Conservation (phyloP, 2,329 filamentous ascomycete species). For the Claviceps quebecensis region DNA sequence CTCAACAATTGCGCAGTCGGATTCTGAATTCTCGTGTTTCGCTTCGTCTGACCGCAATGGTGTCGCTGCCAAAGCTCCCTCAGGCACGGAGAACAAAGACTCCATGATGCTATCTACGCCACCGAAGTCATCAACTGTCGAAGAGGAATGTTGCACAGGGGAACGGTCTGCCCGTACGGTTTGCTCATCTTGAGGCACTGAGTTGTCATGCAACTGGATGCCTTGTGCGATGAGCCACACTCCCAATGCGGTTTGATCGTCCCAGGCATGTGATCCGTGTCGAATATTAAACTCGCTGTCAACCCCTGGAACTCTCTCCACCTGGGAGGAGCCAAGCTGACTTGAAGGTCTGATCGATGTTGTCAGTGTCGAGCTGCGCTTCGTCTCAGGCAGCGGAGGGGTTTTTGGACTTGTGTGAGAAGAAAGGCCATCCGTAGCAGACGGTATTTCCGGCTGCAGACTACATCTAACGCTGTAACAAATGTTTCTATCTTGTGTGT, state of each 20-base stretch:
- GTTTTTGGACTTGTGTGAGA: background rate
- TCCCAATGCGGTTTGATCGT: constrained; percentile 21
- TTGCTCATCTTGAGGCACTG: constrained; percentile 9
- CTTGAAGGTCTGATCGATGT: constrained; percentile 1
- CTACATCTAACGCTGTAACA: background rate
- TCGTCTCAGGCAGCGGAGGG: background rate
- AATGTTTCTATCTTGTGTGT: background rate
- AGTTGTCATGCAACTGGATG: constrained; percentile 15
- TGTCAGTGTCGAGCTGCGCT: constrained; percentile 1
- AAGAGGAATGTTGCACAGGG: background rate
- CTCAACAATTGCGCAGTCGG: background rate
- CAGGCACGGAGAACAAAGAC: constrained; percentile 3
- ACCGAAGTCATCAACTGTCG: background rate
- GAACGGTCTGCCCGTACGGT: background rate
- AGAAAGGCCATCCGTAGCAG: background rate
- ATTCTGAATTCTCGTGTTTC: background rate
- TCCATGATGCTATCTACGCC: constrained; percentile 8
- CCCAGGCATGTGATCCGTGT: constrained; percentile 16
- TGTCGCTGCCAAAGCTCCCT: background rate
- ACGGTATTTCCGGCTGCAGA: background rate
- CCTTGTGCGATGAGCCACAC: constrained; percentile 24
- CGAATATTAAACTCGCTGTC: constrained; percentile 17
- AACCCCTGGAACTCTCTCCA: constrained; percentile 8
- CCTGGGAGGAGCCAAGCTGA: constrained; percentile 4
- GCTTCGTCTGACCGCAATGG: background rate